A percentile compares a stretch with the other conserved stretches of the same genome.
Conservation (phyloP, 2,329 filamentous ascomycete genomes). For the Fusarium sororula region DNA sequence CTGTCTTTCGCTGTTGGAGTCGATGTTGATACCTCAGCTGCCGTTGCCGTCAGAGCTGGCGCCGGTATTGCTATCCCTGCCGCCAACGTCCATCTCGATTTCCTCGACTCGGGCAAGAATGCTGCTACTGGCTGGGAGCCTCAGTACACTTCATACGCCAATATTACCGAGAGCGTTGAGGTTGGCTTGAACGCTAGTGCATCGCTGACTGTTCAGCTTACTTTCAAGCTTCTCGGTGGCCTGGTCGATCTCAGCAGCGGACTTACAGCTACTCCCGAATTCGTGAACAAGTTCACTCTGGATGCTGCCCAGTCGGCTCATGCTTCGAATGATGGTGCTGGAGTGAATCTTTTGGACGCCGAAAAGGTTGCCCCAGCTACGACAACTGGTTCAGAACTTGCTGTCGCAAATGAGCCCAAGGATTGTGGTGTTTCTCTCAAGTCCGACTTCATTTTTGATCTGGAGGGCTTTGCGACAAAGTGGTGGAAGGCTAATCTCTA, state of each 20-base stretch:
- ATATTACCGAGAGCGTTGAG: constrained; percentile 10
- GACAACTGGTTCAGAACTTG: background rate
- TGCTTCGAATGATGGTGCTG: background rate
- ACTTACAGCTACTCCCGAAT: background rate
- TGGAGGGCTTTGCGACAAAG: constrained; percentile 12
- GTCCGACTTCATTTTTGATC: constrained; percentile 10
- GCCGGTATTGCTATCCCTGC: constrained; percentile 4
- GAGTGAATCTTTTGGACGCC: background rate
- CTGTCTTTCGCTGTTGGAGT: constrained; percentile 4
- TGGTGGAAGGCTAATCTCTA: constrained; percentile 14
- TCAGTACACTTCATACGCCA: constrained; percentile 6
- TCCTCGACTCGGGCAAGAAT: background rate
- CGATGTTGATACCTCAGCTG: background rate
- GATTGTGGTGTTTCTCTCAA: constrained; percentile 9
- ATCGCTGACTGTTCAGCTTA: background rate
- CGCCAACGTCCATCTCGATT: constrained; percentile 9
- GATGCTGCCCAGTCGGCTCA: background rate
- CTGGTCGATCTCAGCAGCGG: constrained; percentile 17
- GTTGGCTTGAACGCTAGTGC: constrained; percentile 6
- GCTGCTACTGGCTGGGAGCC: constrained; percentile 8
- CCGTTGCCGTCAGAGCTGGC: background rate
- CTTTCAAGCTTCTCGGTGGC: constrained; percentile 1
- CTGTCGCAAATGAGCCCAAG: background rate
- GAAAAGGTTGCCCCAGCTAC: background rate
- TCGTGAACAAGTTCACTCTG: constrained; percentile 13